Evolutionary conservation across 108 stramenopile genomes (phyloP).

Genomic region (Nitzschia palea): DNA sequence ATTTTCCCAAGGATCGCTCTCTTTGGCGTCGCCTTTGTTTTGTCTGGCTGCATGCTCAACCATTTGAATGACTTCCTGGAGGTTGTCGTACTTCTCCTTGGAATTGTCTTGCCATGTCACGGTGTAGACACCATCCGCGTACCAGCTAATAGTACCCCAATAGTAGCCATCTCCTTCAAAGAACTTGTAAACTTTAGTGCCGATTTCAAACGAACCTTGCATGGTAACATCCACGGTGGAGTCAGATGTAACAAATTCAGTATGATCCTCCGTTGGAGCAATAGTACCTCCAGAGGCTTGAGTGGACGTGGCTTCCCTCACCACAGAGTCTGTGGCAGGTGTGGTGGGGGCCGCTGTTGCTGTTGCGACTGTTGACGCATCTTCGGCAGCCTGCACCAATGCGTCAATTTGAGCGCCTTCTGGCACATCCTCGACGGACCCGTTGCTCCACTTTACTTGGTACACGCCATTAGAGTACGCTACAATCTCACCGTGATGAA

Average conservation of each 20-base stretch:
- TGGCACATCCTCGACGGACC: not conserved
- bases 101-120: not conserved
- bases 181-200: slow-evolving; percentile 1
- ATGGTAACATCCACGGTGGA: not conserved
- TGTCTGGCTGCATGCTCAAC: not conserved
- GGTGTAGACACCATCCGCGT: slow-evolving; percentile 3
- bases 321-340: too few species aligned
- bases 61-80: not conserved
- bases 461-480: not conserved
- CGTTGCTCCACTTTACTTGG: not conserved
- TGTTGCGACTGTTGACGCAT: too few species aligned
- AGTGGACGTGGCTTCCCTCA: not conserved
- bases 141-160: slow-evolving; percentile 3
- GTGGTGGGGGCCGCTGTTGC: not conserved
- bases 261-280: not conserved
- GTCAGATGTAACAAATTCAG: not conserved
- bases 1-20: slow-evolving; percentile 6
- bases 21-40: not conserved
- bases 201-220: not conserved
- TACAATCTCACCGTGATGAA: not conserved
- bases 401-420: not conserved
- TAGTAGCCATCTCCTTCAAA: not conserved
- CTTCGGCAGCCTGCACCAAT: not conserved
- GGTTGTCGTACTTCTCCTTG: not conserved
- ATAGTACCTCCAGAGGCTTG: too few species aligned